These are phyloP conservation scores for Hsuehochloa calcarea DNA, from an alignment of 176 grass and related monocot genomes.

Conservation along the genomic window DNA sequence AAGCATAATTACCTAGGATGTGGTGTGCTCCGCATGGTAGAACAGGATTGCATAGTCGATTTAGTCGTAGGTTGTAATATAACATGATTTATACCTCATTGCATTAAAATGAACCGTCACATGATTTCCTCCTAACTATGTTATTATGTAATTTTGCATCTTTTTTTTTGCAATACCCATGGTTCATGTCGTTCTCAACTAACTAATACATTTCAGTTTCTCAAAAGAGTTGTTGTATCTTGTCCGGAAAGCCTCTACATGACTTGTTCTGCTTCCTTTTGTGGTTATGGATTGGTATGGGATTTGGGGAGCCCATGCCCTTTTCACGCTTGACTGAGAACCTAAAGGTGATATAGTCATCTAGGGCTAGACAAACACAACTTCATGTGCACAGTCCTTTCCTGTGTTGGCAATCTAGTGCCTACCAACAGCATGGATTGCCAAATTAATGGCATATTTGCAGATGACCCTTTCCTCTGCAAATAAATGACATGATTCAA, in stretches of 20 bases:
- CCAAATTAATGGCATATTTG: neutral
- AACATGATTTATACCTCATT: neutral
- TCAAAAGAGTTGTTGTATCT: neutral
- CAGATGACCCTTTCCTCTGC: neutral
- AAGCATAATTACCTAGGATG: neutral
- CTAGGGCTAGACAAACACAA: neutral
- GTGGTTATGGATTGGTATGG: neutral
- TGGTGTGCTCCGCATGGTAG: neutral
- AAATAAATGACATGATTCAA: neutral
- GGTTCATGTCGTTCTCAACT: neutral
- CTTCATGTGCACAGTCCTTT: neutral
- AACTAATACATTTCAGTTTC: neutral
- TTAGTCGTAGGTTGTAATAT: neutral
- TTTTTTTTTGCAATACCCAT: neutral
- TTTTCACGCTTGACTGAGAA: constrained; percentile 9
- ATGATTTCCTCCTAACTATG: neutral
- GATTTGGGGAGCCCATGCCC: neutral
- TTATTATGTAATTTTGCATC: neutral
- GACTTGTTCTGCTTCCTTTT: neutral
- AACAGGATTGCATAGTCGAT: neutral
- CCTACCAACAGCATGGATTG: neutral
- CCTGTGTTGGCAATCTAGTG: neutral
- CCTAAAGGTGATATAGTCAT: neutral
- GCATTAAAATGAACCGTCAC: neutral
- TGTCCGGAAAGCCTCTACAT: neutral